A percentile compares a stretch with the other conserved stretches of the same genome.
phyloP scores from a whole-genome alignment of 768 basidiomycete genomes.

The Tricholoma matsutake region DNA sequence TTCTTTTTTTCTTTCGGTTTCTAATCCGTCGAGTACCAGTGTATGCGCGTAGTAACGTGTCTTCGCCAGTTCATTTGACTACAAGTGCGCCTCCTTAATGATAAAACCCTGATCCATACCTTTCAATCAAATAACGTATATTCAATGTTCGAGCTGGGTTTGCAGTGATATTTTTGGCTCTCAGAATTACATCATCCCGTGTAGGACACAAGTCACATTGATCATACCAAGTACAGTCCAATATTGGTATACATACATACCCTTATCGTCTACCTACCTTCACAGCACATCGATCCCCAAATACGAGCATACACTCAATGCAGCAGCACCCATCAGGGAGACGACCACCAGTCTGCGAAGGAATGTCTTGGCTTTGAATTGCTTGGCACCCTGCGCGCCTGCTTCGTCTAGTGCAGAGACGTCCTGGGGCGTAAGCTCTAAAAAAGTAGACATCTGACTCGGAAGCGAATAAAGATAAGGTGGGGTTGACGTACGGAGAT shows the following conservation, averaged over 20 bases:
- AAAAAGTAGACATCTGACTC: not conserved
- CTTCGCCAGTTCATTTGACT: not conserved
- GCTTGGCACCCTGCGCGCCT: conserved; percentile 39
- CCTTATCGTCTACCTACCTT: not conserved
- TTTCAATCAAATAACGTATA: no score
- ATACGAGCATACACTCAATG: conserved; percentile 20
- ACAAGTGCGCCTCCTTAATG: no score
- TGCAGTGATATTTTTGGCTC: no score
- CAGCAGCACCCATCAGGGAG: conserved; percentile 18
- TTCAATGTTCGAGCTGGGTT: no score
- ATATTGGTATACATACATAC: not conserved
- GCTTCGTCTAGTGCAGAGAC: conserved; percentile 56
- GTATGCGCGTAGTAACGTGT: not conserved
- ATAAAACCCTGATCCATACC: no score
- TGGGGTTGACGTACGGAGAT: conserved; percentile 44
- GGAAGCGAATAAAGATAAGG: not conserved
- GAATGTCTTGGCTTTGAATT: conserved; percentile 4
- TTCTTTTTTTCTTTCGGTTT: not conserved
- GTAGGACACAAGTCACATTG: not conserved
- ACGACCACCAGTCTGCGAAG: conserved; percentile 15
- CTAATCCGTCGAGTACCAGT: no score
- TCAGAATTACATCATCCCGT: no score
- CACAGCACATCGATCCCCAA: conserved; percentile 20
- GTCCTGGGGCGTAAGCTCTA: conserved; percentile 51
- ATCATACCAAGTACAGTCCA: not conserved